These are phyloP conservation scores for Medicago truncatula DNA, from an alignment of 306 rosid genomes.

Conservation along the genomic window MtrunA17r5.0-ANR NC_053043.1:2407001-2407500, in stretches of 20 bases:
- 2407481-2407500: slow-evolving; percentile 68
- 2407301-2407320: slow-evolving; percentile 82
- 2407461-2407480: slow-evolving; percentile 63
- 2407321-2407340: slow-evolving; percentile 67
- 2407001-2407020: slow-evolving; percentile 57
- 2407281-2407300: slow-evolving; percentile 63
- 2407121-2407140: slow-evolving; percentile 78
- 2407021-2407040: slow-evolving; percentile 59
- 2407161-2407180: slow-evolving; percentile 61
- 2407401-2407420: slow-evolving; percentile 62
- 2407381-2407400: slow-evolving; percentile 73
- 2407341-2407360: slow-evolving; percentile 63
- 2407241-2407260: slow-evolving; percentile 81
- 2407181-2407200: slow-evolving; percentile 81
- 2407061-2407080: slow-evolving; percentile 65
- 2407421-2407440: slow-evolving; percentile 68
- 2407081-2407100: slow-evolving; percentile 64
- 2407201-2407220: slow-evolving; percentile 77
- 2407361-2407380: slow-evolving; percentile 73
- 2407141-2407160: slow-evolving; percentile 48
- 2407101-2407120: slow-evolving; percentile 65
- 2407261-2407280: slow-evolving; percentile 55
- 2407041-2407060: slow-evolving; percentile 53
- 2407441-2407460: slow-evolving; percentile 61
- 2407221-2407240: slow-evolving; percentile 58